A percentile compares a stretch with the other conserved stretches of the same genome.
Evolutionary conservation across 2,329 filamentous ascomycete genomes (phyloP).

Genomic region (Zalaria sp.): DNA sequence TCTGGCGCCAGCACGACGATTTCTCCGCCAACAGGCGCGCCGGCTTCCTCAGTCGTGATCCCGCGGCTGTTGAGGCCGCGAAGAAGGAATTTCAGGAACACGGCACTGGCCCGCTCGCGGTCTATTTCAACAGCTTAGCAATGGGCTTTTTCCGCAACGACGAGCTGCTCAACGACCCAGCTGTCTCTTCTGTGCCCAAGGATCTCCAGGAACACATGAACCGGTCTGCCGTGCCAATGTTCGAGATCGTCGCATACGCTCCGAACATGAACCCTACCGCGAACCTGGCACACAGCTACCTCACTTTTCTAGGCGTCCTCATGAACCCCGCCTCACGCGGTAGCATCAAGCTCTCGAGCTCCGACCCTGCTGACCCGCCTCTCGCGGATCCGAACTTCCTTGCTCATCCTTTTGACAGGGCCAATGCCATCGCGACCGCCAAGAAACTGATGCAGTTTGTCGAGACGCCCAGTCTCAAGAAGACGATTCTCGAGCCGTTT

Average conservation of each 20-base stretch:
- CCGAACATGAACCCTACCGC: background rate
- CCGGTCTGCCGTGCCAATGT: background rate
- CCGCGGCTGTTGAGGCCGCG: background rate
- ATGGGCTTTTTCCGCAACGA: background rate
- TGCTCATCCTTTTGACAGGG: background rate
- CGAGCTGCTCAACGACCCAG: background rate
- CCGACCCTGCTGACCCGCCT: background rate
- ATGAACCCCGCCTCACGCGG: background rate
- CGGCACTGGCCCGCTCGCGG: background rate
- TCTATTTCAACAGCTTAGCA: background rate
- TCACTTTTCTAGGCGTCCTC: background rate
- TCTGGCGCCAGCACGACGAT: background rate
- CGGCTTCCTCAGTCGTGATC: background rate
- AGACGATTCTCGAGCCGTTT: background rate
- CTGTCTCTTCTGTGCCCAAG: background rate
- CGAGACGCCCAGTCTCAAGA: background rate
- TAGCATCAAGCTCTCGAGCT: background rate
- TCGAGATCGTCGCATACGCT: background rate
- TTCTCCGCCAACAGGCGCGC: background rate
- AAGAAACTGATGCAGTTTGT: background rate
- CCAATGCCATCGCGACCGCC: background rate
- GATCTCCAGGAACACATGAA: background rate
- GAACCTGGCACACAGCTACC: background rate
- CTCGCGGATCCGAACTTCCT: background rate
- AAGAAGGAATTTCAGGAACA: background rate